Evolutionary conservation across 2,329 filamentous ascomycete genomes (phyloP).

Genomic region (Colletotrichum sp.): DNA sequence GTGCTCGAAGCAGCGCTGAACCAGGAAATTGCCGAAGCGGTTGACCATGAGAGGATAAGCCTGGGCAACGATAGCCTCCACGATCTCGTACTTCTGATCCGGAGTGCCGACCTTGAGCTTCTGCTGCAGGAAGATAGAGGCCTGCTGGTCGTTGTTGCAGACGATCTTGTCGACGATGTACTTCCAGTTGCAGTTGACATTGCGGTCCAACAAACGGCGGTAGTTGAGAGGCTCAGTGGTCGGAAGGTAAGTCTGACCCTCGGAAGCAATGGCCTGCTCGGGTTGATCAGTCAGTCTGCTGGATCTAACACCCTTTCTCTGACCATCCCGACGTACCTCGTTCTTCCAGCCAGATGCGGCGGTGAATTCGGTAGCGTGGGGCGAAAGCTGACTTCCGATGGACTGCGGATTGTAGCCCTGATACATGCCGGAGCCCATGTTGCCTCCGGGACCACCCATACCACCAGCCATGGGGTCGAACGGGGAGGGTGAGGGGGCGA

Average conservation of each 20-base stretch:
- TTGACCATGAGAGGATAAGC: constrained; percentile 98
- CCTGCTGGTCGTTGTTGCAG: constrained; percentile 98
- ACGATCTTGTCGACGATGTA: constrained; percentile 99
- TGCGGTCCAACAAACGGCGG: constrained; percentile 90
- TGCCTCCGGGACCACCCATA: constrained; percentile 36
- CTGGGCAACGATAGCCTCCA: constrained; percentile 93
- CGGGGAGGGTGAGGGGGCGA: background rate
- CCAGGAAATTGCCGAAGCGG: constrained; percentile 96
- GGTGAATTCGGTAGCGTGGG: constrained; percentile 77
- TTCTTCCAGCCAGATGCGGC: constrained; percentile 60
- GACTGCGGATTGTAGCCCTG: constrained; percentile 59
- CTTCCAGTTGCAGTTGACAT: constrained; percentile 98
- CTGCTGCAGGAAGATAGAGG: constrained; percentile 97
- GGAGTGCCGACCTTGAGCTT: constrained; percentile 96
- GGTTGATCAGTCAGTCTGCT: constrained; percentile 5
- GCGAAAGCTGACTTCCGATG: constrained; percentile 70
- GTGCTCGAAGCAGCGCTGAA: constrained; percentile 98
- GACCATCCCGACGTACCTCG: constrained; percentile 47
- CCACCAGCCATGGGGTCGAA: constrained; percentile 27
- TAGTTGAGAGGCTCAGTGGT: constrained; percentile 95
- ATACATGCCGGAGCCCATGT: constrained; percentile 48
- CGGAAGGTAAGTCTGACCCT: constrained; percentile 79
- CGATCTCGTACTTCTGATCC: constrained; percentile 96
- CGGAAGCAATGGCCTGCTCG: constrained; percentile 50
- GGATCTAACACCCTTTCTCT: background rate